Evolutionary conservation across 2,329 filamentous ascomycete genomes (phyloP).

Genomic region (Ceratocystis albifundus): DNA sequence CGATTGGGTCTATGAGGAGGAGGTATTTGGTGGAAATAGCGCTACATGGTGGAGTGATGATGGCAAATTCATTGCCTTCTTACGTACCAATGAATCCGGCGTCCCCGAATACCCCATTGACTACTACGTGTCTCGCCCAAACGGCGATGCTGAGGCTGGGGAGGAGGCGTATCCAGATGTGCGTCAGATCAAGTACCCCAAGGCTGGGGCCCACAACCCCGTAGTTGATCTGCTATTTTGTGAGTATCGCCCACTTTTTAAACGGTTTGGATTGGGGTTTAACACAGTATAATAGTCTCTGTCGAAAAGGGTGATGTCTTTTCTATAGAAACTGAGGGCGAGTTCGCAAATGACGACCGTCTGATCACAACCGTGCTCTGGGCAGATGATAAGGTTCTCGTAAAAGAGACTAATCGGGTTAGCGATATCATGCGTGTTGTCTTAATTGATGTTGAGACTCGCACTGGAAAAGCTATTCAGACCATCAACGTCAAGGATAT

Average conservation of each 20-base stretch:
- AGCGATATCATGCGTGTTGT: conserved; percentile 84
- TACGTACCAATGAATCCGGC: conserved; percentile 83
- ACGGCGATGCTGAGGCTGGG: conserved; percentile 57
- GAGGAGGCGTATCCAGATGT: conserved; percentile 87
- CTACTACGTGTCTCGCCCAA: conserved; percentile 82
- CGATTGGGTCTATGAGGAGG: conserved; percentile 86
- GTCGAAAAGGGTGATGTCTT: conserved; percentile 66
- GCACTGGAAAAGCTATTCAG: conserved; percentile 66
- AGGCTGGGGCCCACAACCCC: conserved; percentile 87
- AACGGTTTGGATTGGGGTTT: background rate
- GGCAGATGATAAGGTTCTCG: conserved; percentile 72
- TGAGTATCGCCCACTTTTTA: background rate
- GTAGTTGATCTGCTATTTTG: conserved; percentile 76
- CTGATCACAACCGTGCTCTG: conserved; percentile 90
- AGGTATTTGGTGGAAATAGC: conserved; percentile 56
- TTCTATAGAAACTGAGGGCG: conserved; percentile 61
- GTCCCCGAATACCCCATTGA: conserved; percentile 89
- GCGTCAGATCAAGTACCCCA: conserved; percentile 90
- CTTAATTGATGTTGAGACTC: conserved; percentile 63
- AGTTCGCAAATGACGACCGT: conserved; percentile 69
- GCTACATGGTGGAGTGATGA: conserved; percentile 94
- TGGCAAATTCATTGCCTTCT: conserved; percentile 78
- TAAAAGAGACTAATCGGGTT: conserved; percentile 88
- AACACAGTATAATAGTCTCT: conserved; percentile 42
- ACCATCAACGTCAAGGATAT: conserved; percentile 67